phyloP scores from a whole-genome alignment of 768 basidiomycete species.

The Omphalotus guepiniiformis region DNA sequence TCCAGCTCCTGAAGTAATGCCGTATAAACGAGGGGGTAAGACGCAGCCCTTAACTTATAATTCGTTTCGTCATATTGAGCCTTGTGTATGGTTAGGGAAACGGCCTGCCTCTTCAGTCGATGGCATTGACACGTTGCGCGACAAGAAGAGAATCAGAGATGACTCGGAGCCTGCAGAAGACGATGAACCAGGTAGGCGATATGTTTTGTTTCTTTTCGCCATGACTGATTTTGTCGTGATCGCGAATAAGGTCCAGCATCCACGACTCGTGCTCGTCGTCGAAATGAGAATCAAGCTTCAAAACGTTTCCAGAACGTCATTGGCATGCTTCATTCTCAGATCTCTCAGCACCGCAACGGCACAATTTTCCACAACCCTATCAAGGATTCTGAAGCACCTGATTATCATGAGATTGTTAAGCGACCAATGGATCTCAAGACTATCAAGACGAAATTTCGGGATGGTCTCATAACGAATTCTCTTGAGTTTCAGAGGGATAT shows the following conservation, averaged over 20 bases:
- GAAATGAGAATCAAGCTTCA: constrained; percentile 48
- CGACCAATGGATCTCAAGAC: constrained; percentile 96
- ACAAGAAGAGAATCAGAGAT: constrained; percentile 62
- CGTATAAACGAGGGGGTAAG: constrained; percentile 1
- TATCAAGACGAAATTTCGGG: constrained; percentile 80
- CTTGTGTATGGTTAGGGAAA: too few relatives aligned
- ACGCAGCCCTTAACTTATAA: too few relatives aligned
- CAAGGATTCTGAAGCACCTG: constrained; percentile 81
- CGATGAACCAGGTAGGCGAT: constrained; percentile 51
- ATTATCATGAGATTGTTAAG: constrained; percentile 89
- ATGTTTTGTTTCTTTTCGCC: too few relatives aligned
- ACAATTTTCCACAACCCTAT: constrained; percentile 91
- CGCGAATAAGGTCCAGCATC: constrained; percentile 27
- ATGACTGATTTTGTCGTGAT: too few relatives aligned
- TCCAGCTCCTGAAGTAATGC: constrained; percentile 2
- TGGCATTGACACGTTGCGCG: too few relatives aligned
- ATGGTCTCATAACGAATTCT: constrained; percentile 75
- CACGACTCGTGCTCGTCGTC: constrained; percentile 29
- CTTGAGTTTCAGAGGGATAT: constrained; percentile 89
- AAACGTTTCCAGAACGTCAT: constrained; percentile 83
- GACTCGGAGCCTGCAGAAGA: constrained; percentile 66
- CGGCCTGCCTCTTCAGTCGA: constrained; percentile 59
- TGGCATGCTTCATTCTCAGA: constrained; percentile 73
- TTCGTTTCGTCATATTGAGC: too few relatives aligned
- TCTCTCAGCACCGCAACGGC: constrained; percentile 82